phyloP scores from a whole-genome alignment of 2,329 filamentous ascomycete species.

The Magnaporthiopsis poae region DNA sequence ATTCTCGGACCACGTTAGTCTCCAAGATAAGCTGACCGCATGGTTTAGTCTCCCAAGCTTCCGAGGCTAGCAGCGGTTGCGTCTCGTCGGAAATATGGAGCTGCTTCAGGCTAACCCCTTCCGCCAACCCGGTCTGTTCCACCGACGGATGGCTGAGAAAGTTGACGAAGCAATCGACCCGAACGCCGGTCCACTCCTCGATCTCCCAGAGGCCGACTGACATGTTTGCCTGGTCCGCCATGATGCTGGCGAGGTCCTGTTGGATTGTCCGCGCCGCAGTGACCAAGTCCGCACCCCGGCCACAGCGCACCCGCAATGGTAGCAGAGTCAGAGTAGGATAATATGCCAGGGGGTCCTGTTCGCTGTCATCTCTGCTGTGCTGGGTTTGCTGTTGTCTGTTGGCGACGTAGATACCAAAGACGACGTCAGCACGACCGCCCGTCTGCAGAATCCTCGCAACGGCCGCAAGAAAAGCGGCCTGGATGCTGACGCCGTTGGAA shows the following conservation, averaged over 20 bases:
- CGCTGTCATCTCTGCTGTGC: conserved; percentile 16
- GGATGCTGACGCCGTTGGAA: conserved; percentile 52
- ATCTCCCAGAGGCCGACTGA: conserved; percentile 62
- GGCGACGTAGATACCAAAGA: conserved; percentile 75
- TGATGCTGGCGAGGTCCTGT: conserved; percentile 54
- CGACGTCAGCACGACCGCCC: conserved; percentile 28
- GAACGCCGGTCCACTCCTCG: conserved; percentile 61
- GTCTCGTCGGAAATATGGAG: not conserved
- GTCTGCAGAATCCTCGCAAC: conserved; percentile 17
- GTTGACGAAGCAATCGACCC: conserved; percentile 68
- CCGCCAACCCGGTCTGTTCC: conserved; percentile 14
- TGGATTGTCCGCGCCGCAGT: conserved; percentile 55
- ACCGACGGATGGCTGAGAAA: conserved; percentile 50
- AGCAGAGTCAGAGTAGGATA: conserved; percentile 73
- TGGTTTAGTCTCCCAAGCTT: not conserved
- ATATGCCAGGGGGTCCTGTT: conserved; percentile 34
- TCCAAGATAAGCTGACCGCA: conserved; percentile 11
- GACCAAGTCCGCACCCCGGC: conserved; percentile 26
- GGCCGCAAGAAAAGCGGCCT: conserved; percentile 65
- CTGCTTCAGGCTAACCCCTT: not conserved
- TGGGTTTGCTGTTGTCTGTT: conserved; percentile 42
- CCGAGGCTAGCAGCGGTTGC: not conserved
- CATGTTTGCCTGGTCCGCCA: conserved; percentile 39
- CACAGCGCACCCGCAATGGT: conserved; percentile 50
- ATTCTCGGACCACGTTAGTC: conserved; percentile 19